Evolutionary conservation across 2,329 filamentous ascomycete species (phyloP).

Genomic region (Clathrospora elynae): DNA sequence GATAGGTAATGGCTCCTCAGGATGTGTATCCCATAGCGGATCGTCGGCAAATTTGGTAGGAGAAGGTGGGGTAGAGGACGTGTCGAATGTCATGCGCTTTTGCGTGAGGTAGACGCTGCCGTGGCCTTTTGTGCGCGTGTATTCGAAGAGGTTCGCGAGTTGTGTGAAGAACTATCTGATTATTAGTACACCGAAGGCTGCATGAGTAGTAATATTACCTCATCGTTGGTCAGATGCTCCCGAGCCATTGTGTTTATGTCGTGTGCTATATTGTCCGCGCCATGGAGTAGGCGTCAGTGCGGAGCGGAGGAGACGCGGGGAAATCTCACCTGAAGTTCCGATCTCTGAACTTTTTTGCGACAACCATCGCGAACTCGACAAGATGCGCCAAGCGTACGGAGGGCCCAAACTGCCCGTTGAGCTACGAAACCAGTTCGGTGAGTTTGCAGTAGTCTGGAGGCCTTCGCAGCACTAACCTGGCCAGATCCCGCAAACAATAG

Average conservation of each 20-base stretch:
- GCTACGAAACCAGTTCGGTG: constrained; percentile 53
- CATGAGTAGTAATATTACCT: constrained; percentile 55
- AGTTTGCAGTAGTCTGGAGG: background rate
- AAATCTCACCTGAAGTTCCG: constrained; percentile 32
- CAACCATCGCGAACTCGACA: constrained; percentile 21
- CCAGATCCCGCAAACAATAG: constrained; percentile 37
- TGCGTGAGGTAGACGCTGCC: constrained; percentile 77
- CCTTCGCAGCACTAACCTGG: constrained; percentile 8
- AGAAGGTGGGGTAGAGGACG: constrained; percentile 45
- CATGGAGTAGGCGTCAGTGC: constrained; percentile 25
- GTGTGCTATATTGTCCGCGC: constrained; percentile 28
- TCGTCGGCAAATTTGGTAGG: constrained; percentile 53
- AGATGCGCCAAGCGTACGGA: constrained; percentile 47
- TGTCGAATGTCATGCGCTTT: constrained; percentile 64
- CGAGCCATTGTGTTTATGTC: constrained; percentile 51
- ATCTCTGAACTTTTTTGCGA: constrained; percentile 41
- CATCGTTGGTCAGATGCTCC: constrained; percentile 64
- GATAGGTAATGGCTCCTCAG: constrained; percentile 67
- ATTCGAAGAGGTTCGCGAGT: constrained; percentile 70
- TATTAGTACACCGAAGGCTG: constrained; percentile 3
- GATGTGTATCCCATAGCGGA: constrained; percentile 65
- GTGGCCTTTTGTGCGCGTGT: constrained; percentile 70
- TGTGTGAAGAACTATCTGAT: constrained; percentile 70
- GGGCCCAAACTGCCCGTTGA: constrained; percentile 55
- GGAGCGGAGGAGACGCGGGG: constrained; percentile 31